Base-by-base conservation (phyloP, 768 basidiomycete genomes). In the Pulveroboletus sp. region DNA sequence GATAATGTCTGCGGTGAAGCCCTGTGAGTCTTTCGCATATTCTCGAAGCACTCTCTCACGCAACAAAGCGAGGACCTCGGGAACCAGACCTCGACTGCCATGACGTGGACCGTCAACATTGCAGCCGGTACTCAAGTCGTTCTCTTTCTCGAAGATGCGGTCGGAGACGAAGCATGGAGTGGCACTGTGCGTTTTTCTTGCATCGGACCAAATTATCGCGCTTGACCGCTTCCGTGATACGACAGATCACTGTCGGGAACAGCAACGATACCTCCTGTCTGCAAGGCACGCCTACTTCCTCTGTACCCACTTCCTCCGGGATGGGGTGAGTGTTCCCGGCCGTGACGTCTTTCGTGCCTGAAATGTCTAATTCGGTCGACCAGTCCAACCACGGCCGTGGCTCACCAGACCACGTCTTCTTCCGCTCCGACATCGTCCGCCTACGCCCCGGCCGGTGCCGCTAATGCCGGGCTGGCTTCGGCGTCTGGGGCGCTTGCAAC, bases 131-230 rank as follows among this genome's bases (percentile, higher is more conserved):
- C 72, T 19, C 52, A 70, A 24, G 71, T 84, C 32, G 63, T 72
- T 54, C 53, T 89, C 27, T 83, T 76, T 14, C 53, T 87, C 16
- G 64, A 76, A 51, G 85, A 88, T 60, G 58, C 67, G 2, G 46
- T 58, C 29, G 78, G 71, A 24, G 61, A 82, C 4, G 85, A 89
- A 57, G 86, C 77, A 4, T 91, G 88, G 88, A 81, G 79, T 55
- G 73, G 70, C 30, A 58, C 55, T 11, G 87, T 88, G 52, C 61
- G 81, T 74, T 16, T 52, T 38, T 36, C 40, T 13, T 30, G 14
- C 22, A 38, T 17, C 12, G 10, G 1, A 16, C 10, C 24, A 12
- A n/a, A n/a, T n/a, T 20, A 19, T 34, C 16, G 26, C 34, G 10
- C 16, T 30, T 35, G 5, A 23, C 13, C 10, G 27, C 42, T 41